phyloP scores from a whole-genome alignment of 257 asterid genomes.

The Misopates orontium region DNA sequence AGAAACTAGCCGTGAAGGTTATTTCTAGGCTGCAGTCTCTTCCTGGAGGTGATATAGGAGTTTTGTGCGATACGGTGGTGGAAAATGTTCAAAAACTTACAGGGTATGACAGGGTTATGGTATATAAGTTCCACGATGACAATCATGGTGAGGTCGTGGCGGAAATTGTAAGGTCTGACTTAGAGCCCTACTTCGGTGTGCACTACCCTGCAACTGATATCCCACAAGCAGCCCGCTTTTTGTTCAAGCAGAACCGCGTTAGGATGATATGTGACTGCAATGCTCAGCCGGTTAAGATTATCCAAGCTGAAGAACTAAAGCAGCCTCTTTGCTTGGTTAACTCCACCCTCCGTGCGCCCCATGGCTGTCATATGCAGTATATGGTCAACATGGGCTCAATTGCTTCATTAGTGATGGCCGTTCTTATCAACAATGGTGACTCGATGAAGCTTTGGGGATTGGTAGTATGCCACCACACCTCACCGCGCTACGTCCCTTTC shows the following conservation, averaged over 20 bases:
- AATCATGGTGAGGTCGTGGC: conserved; percentile 69
- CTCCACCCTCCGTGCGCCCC: conserved; percentile 64
- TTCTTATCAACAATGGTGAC: conserved; percentile 35
- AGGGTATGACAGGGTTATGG: conserved; percentile 71
- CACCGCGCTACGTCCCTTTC: conserved; percentile 50
- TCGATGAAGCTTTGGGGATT: conserved; percentile 64
- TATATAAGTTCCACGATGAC: conserved; percentile 66
- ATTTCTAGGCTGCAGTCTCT: conserved; percentile 56
- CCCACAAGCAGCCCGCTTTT: conserved; percentile 65
- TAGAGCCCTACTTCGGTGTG: conserved; percentile 64
- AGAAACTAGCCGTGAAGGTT: conserved; percentile 55
- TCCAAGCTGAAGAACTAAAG: conserved; percentile 48
- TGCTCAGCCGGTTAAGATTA: conserved; percentile 45
- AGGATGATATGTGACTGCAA: conserved; percentile 59
- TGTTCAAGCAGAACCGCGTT: conserved; percentile 57
- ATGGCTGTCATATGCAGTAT: conserved; percentile 54
- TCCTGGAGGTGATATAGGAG: conserved; percentile 55
- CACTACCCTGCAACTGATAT: conserved; percentile 75
- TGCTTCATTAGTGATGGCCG: conserved; percentile 60
- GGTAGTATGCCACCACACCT: conserved; percentile 65
- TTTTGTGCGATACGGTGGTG: conserved; percentile 52
- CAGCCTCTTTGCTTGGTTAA: conserved; percentile 59
- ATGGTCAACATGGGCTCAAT: conserved; percentile 64
- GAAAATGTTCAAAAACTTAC: conserved; percentile 65
- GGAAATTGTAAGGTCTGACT: conserved; percentile 52